Evolutionary conservation across 2,329 filamentous ascomycete genomes (phyloP).

Genomic region (Penicillium polonicum): DNA sequence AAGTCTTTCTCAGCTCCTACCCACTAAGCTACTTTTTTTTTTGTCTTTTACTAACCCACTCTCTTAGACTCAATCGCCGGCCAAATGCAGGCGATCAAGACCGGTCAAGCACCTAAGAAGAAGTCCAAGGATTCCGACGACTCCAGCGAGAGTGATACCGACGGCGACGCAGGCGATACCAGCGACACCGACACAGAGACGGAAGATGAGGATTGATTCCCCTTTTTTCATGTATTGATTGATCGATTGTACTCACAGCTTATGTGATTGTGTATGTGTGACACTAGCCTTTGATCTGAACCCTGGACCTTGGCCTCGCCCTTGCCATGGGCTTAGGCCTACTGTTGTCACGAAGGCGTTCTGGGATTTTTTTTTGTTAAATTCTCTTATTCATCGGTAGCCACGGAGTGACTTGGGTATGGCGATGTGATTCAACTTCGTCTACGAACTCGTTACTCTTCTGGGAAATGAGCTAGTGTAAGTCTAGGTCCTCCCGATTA

Average conservation of each 20-base stretch:
- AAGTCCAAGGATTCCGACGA: slow-evolving; percentile 53
- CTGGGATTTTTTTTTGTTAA: neutral
- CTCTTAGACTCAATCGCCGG: slow-evolving; percentile 77
- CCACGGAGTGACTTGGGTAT: slow-evolving; percentile 10
- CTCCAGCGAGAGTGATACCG: slow-evolving; percentile 64
- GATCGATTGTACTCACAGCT: slow-evolving; percentile 21
- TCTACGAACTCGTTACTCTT: neutral
- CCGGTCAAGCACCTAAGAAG: slow-evolving; percentile 59
- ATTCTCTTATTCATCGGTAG: slow-evolving; percentile 17
- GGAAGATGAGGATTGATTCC: slow-evolving; percentile 65
- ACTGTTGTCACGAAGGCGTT: neutral
- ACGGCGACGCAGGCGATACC: slow-evolving; percentile 60
- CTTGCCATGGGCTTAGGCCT: neutral
- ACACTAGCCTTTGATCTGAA: slow-evolving; percentile 7
- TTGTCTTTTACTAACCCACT: slow-evolving; percentile 13
- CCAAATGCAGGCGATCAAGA: slow-evolving; percentile 85
- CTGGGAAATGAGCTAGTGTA: neutral
- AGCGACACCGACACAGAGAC: slow-evolving; percentile 69
- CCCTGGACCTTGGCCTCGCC: slow-evolving; percentile 1
- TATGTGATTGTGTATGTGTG: slow-evolving; percentile 23
- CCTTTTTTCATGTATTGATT: slow-evolving; percentile 19
- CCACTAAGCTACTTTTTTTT: slow-evolving; percentile 1
- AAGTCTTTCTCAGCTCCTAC: slow-evolving; percentile 42
- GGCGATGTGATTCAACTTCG: neutral
- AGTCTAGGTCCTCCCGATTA: neutral